Base-by-base conservation (phyloP, 495 filamentous ascomycete species). In the Penicillium odoratum region DNA sequence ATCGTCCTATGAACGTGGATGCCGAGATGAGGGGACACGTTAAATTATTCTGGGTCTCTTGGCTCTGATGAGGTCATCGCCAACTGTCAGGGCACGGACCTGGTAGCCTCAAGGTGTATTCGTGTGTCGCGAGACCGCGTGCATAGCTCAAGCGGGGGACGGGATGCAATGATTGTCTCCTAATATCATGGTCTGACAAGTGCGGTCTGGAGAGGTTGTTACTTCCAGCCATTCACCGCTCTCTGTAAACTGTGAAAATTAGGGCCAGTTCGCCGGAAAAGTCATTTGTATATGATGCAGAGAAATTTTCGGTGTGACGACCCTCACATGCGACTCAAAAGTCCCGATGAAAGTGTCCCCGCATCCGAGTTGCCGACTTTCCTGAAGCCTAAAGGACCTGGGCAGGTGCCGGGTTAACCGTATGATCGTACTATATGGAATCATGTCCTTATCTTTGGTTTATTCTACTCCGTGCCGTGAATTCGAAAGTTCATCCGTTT, bases 11-110 rank as follows among this genome's bases (percentile, higher is more conserved):
- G 15, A 40, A 16, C 38, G 38, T 40, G 38, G 38, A 40, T 40
- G 15, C 38, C 38, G 38, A n/a, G 38, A 31, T 21, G 26, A 11
- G 55, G 36, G 44, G 56, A 56, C 48, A 45, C 50, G 57, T 53
- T 48, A 28, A 31, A 31, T 21, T 21, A 45, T 43, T 36, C 25
- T 43, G 25, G 58, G 46, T 8, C 16, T 21, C 42, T 44, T 55
- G 50, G 38, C 45, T 42, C 30, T 36, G 46, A 58, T 65, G 59
- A 65, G 59, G 63, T 65, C 63, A 65, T 65, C 49, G 50, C 58
- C 54, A 60, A 42, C 48, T 53, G 51, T 61, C 51, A 55, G 21
- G 43, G 40, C 43, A 55, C 51, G 25, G 51, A 46, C 52, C 43
- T 15, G 26, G 42, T 13, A 25, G 43, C 43, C 8, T 44, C 18